Base-by-base conservation (phyloP, 495 filamentous ascomycete species). In the Penicillium longicatenatum region DNA sequence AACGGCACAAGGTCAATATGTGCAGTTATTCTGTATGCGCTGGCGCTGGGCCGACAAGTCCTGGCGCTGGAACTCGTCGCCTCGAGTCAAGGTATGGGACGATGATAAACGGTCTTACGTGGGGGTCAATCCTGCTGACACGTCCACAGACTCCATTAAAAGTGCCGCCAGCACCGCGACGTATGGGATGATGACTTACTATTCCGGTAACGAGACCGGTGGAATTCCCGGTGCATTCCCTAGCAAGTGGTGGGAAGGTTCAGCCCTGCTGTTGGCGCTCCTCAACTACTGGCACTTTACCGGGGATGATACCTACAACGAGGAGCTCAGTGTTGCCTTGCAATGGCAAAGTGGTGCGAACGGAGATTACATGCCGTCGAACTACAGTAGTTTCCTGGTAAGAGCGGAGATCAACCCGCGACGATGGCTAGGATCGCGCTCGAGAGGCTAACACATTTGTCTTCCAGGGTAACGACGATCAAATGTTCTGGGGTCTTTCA, bases 221-320 rank as follows among this genome's bases (percentile, higher is more conserved):
- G 50, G 46, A 4, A 65, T 61, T 20, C 62, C 62, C 12, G 62
- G 62, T 17, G 62, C 55, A 12, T 61, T 65, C 44, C 62, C 62
- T 1, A 20, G 9, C 0, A 65, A 65, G 31, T 90, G 87, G 87
- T 90, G 86, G 87, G 84, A 89, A 71, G 81, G 76, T 30, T 86
- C 87, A 46, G 84, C 84, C 45, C 79, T 89, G 59, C 89, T 85
- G 79, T 80, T 84, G 44, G 74, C 80, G 1, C 62, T 86, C 70
- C 79, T 91, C 50, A 86, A 91, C 64, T 91, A 91, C 69, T 90
- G 87, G 87, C 77, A 84, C 64, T 80, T 79, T 58, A 90, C 89
- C 4, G 85, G 83, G 33, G 89, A 92, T 70, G 65, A 66, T 22
- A 77, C 82, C 22, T 89, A 89, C 75, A 90, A 90, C 73, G 70